Conservation (phyloP, 2,329 filamentous ascomycete genomes). For the Xenoacremonium recifei region DNA sequence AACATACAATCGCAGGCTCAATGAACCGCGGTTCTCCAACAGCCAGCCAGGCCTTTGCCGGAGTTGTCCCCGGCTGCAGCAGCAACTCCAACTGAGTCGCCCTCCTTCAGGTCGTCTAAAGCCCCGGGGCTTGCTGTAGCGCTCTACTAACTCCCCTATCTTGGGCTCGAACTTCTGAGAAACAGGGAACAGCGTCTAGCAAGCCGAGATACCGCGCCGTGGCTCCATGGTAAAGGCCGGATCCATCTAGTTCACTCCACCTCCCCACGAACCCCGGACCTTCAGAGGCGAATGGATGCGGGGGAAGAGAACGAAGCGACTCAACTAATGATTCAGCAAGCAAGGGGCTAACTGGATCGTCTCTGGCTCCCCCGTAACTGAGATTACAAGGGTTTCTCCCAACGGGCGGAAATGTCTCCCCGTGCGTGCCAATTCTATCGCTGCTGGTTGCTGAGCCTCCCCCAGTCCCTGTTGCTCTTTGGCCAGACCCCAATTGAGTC, state of each 20-base stretch:
- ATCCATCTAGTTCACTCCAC: neutral
- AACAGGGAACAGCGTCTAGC: too few relatives aligned
- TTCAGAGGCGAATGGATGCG: neutral
- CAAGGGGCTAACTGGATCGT: neutral
- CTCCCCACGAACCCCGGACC: neutral
- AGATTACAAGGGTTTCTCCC: neutral
- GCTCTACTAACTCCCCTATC: too few relatives aligned
- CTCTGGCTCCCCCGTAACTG: neutral
- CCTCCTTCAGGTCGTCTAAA: neutral
- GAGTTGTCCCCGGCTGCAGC: neutral
- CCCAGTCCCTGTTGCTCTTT: slow-evolving; percentile 3
- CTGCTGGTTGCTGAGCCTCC: too few relatives aligned
- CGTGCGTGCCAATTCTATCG: too few relatives aligned
- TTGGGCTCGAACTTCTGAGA: too few relatives aligned
- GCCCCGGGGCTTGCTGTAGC: too few relatives aligned
- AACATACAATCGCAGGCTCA: too few relatives aligned
- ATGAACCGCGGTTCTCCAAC: neutral
- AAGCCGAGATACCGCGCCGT: too few relatives aligned
- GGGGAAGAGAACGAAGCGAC: neutral
- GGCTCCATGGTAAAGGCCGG: neutral
- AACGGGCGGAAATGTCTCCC: neutral
- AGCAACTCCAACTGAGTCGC: neutral
- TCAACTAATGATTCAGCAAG: neutral
- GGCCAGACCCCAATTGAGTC: too few relatives aligned
- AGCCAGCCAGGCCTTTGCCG: neutral